Conservation (phyloP, 2,329 filamentous ascomycete genomes). For the Chaetomium strumarium region DNA sequence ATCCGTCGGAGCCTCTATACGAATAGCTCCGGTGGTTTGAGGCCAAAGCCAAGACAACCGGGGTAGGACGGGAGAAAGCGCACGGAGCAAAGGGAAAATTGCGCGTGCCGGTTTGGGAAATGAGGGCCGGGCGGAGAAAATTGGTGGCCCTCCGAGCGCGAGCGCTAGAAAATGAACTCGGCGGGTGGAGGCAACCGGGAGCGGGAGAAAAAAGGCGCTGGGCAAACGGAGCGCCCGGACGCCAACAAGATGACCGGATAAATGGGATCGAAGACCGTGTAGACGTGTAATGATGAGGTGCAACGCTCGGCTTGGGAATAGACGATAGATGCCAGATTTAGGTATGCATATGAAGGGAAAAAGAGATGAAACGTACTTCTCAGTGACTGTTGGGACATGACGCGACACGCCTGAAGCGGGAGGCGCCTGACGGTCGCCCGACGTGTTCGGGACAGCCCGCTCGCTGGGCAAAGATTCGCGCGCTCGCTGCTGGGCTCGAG, state of each 20-base stretch:
- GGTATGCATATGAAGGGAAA: conserved; percentile 6
- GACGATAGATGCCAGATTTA: background rate
- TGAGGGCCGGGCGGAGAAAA: conserved; percentile 26
- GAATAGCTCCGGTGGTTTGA: conserved; percentile 4
- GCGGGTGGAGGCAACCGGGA: conserved; percentile 19
- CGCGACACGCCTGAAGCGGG: conserved; percentile 41
- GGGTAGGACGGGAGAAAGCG: conserved; percentile 19
- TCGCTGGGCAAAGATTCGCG: conserved; percentile 51
- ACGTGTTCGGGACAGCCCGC: conserved; percentile 40
- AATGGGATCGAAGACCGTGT: background rate
- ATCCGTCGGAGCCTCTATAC: too few species aligned
- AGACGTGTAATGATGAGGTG: background rate
- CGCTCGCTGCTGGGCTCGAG: conserved; percentile 45
- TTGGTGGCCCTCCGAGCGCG: conserved; percentile 22
- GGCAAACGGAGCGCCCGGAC: conserved; percentile 15
- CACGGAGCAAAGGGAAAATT: conserved; percentile 24
- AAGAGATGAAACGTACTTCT: conserved; percentile 41
- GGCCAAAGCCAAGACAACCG: conserved; percentile 17
- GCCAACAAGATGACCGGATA: background rate
- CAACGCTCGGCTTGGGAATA: background rate
- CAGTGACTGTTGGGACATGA: conserved; percentile 41
- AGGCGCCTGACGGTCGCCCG: conserved; percentile 39
- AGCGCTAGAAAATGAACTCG: conserved; percentile 19
- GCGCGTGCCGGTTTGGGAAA: conserved; percentile 22
- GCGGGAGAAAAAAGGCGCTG: conserved; percentile 12